Evolutionary conservation across 169 alveolate genomes (phyloP).

Genomic region (Babesia sp.): DNA sequence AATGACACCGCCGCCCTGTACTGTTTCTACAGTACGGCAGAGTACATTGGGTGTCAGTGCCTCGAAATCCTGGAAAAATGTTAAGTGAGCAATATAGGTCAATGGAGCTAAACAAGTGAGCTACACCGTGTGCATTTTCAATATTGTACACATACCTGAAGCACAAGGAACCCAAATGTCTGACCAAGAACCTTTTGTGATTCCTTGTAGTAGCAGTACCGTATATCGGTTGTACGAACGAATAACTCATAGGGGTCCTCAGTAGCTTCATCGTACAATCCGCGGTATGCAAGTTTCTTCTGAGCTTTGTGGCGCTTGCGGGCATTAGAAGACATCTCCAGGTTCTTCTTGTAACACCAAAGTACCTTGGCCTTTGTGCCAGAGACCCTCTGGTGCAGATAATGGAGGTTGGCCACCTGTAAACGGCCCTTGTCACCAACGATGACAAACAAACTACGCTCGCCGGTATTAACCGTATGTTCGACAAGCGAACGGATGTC

Average conservation of each 20-base stretch:
- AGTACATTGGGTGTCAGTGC: slow-evolving; percentile 99
- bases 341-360: slow-evolving; percentile 99
- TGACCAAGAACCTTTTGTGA: slow-evolving; percentile 94
- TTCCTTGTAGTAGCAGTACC: slow-evolving; percentile 97
- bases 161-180: slow-evolving; percentile 93
- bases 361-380: slow-evolving; percentile 88
- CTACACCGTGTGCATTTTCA: not conserved
- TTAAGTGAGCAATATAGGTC: not conserved
- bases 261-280: slow-evolving; percentile 90
- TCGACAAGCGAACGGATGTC: slow-evolving; percentile 91
- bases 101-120: not conserved
- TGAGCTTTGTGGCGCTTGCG: slow-evolving; percentile 93
- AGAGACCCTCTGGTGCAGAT: slow-evolving; percentile 73
- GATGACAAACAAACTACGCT: slow-evolving; percentile 92
- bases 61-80: slow-evolving; percentile 89
- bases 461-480: slow-evolving; percentile 85
- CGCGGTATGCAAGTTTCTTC: slow-evolving; percentile 90
- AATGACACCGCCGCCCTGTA: slow-evolving; percentile 98
- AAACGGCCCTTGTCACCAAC: slow-evolving; percentile 97
- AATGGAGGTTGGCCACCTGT: slow-evolving; percentile 90
- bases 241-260: slow-evolving; percentile 97
- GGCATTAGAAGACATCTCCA: slow-evolving; percentile 95
- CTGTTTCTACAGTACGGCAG: slow-evolving; percentile 99
- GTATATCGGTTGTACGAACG: slow-evolving; percentile 90
- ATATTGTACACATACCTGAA: slow-evolving; percentile 71